These are phyloP conservation scores for Polygonum aviculare DNA, from an alignment of 148 eudicot species.

Conservation along the genomic window DNA sequence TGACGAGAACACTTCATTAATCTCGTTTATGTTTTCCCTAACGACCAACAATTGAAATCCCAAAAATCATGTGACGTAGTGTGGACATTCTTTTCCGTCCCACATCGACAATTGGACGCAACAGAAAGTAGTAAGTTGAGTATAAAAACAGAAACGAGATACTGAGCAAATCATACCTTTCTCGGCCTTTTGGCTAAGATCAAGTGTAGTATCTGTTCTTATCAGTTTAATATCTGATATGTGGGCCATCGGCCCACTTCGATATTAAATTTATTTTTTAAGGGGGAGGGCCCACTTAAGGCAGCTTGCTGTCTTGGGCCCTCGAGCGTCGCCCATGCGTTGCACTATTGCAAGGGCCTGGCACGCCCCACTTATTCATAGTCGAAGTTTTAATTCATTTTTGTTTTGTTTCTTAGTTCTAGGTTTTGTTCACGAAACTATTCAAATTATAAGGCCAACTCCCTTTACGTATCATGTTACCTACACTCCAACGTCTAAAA, in stretches of 20 bases:
- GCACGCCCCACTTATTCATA: neutral
- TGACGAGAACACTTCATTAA: too few relatives aligned
- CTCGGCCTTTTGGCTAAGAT: constrained; percentile 46
- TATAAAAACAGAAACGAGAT: neutral
- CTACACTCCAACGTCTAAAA: too few relatives aligned
- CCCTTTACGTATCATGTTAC: too few relatives aligned
- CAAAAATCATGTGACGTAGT: neutral
- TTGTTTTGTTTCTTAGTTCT: too few relatives aligned
- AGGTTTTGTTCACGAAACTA: too few relatives aligned
- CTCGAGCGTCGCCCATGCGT: neutral
- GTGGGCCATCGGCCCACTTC: constrained; percentile 1
- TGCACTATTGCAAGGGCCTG: constrained; percentile 2
- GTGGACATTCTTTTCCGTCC: neutral
- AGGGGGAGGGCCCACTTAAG: neutral
- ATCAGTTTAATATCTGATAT: constrained; percentile 28
- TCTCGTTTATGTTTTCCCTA: too few relatives aligned
- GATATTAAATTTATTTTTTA: constrained; percentile 2
- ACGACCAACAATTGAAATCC: too few relatives aligned
- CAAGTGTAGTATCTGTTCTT: constrained; percentile 37
- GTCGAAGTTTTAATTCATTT: too few relatives aligned
- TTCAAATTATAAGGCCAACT: too few relatives aligned
- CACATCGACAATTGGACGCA: neutral
- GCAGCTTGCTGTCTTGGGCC: neutral
- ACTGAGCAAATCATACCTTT: constrained; percentile 19
- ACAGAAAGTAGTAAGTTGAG: neutral